Conservation (phyloP, 2,329 filamentous ascomycete species). For the Fusarium virguliforme region DNA sequence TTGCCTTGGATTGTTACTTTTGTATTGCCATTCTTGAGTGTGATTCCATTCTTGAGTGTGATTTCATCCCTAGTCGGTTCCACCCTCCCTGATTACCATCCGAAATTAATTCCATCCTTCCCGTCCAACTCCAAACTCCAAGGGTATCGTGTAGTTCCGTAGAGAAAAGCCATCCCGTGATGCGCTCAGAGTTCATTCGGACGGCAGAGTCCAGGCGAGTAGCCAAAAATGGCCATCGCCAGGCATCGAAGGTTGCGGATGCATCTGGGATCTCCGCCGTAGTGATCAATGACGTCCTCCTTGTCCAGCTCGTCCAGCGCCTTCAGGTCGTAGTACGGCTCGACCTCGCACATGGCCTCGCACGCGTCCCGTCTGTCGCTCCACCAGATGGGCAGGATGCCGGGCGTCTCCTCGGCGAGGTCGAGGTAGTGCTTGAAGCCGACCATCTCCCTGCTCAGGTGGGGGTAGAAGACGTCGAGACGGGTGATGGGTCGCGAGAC, state of each 20-base stretch:
- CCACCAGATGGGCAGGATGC: slow-evolving; percentile 61
- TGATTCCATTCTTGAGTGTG: neutral
- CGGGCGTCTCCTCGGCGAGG: neutral
- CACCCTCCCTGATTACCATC: neutral
- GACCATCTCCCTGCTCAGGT: slow-evolving; percentile 28
- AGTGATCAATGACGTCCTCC: slow-evolving; percentile 55
- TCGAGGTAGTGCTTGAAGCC: slow-evolving; percentile 57
- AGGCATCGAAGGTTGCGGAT: slow-evolving; percentile 63
- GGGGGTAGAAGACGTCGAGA: slow-evolving; percentile 40
- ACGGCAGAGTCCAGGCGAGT: neutral
- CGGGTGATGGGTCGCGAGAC: neutral
- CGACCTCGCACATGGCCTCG: slow-evolving; percentile 48
- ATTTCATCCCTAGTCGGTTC: neutral
- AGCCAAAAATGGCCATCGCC: slow-evolving; percentile 54
- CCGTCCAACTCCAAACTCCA: neutral
- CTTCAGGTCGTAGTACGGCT: slow-evolving; percentile 47
- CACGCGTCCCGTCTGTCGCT: slow-evolving; percentile 55
- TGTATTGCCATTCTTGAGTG: no score
- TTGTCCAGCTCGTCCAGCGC: slow-evolving; percentile 52
- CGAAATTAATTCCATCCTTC: neutral
- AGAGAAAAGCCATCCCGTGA: no score
- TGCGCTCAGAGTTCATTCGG: neutral
- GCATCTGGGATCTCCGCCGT: slow-evolving; percentile 55
- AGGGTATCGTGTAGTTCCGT: no score
- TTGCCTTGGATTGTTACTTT: neutral